Evolutionary conservation across 805 yeast genomes (phyloP), one percentile per base, ranked within the genome.

Genomic region (Komagataella pastoris): DNA sequence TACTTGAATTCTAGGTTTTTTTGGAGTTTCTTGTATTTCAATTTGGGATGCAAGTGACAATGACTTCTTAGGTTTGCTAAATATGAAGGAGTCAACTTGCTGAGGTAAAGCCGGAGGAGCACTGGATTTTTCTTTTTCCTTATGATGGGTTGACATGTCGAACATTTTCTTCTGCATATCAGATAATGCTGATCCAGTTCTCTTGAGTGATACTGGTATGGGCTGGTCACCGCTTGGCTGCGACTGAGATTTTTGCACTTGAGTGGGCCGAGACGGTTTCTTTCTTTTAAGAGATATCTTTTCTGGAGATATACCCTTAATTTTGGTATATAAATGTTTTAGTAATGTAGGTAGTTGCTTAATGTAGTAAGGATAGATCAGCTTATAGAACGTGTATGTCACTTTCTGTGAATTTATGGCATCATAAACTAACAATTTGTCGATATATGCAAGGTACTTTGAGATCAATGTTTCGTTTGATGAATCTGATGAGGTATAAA

Each of bases 351-450:
- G 45, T 52, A 60, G 65, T 5, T 57, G 50, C 23, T 59, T 64
- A 43, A 59, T 62, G 46, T 59, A 64, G 51, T 56, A 66, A 1
- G 70, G 70, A 14, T 63, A 55, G 3, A 65, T 55, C 51, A 58
- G 61, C 3, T 68, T 55, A 1, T 69, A 65, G 6, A 55, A 51
- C 17, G 58, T 56, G 43, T 61, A 64, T 24, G 53, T 59, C 10
- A 61, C 52, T 21, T 60, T 53, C 3, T 59, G 46, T 2, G 65
- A 68, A 7, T 51, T 47, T 3, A 66, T 56, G 0, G 68, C 69
- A 54, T 66, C 71, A 57, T 61, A 60, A 7, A 65, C 62, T 51
- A 68, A 63, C 36, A 66, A 51, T 48, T 58, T 57, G 51, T 66
- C 71, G 44, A 66, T 61, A 12, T 61, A 50, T 2, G 56, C 36